phyloP scores from a whole-genome alignment of 2,329 filamentous ascomycete genomes.

The Xylaria sp. region DNA sequence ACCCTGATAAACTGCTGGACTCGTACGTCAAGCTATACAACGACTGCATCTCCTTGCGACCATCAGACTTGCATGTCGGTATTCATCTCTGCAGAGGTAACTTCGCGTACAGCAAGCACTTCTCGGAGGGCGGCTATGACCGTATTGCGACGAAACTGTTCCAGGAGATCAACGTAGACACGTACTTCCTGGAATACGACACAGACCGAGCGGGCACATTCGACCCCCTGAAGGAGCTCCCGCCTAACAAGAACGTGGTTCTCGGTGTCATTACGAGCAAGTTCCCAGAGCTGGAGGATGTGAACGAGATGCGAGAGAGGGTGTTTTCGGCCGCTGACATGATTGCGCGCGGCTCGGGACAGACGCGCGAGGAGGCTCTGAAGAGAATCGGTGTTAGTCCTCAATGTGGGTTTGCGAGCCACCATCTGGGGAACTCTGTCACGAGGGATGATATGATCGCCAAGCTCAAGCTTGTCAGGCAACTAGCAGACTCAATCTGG shows the following conservation, averaged over 20 bases:
- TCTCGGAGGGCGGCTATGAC: slow-evolving; percentile 71
- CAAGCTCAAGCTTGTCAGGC: slow-evolving; percentile 73
- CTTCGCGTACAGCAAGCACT: slow-evolving; percentile 70
- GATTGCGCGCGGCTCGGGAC: slow-evolving; percentile 69
- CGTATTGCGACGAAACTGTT: slow-evolving; percentile 70
- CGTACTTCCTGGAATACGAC: slow-evolving; percentile 74
- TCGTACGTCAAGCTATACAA: slow-evolving; percentile 81
- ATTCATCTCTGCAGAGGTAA: slow-evolving; percentile 77
- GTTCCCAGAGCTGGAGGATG: slow-evolving; percentile 65
- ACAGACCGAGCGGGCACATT: slow-evolving; percentile 68
- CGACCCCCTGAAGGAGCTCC: slow-evolving; percentile 66
- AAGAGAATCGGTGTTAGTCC: slow-evolving; percentile 72
- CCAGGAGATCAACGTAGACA: slow-evolving; percentile 65
- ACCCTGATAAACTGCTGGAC: slow-evolving; percentile 72
- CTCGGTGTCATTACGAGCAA: slow-evolving; percentile 69
- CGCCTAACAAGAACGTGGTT: slow-evolving; percentile 66
- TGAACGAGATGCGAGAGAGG: slow-evolving; percentile 63
- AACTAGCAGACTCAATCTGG: slow-evolving; percentile 77
- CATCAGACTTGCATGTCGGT: slow-evolving; percentile 74
- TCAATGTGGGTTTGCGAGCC: slow-evolving; percentile 76
- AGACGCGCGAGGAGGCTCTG: slow-evolving; percentile 70
- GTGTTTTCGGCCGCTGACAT: slow-evolving; percentile 68
- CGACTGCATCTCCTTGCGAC: slow-evolving; percentile 67
- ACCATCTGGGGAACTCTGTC: slow-evolving; percentile 74
- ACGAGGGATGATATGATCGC: slow-evolving; percentile 72